A percentile compares a stretch with the other conserved stretches of the same genome.
Conservation (phyloP, 2,329 filamentous ascomycete genomes). For the Diaporthe caulivora region DNA sequence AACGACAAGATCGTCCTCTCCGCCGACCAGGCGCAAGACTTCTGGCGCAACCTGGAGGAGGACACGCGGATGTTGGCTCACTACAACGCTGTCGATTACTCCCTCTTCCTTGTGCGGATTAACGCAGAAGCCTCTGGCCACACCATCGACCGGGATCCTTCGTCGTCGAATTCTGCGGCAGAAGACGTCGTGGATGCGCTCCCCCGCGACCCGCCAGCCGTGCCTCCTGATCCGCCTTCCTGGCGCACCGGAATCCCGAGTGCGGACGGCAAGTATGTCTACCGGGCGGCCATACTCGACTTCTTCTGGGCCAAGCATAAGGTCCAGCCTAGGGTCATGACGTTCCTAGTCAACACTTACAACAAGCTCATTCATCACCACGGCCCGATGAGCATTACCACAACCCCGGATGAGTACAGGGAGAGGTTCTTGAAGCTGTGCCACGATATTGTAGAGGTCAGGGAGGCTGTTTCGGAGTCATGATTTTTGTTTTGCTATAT, state of each 20-base stretch:
- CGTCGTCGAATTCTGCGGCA: constrained; percentile 40
- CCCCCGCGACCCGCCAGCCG: constrained; percentile 49
- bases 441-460: constrained; percentile 54
- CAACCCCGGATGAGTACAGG: constrained; percentile 76
- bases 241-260: constrained; percentile 75
- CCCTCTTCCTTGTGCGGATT: constrained; percentile 75
- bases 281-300: constrained; percentile 76
- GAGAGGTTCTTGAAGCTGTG: constrained; percentile 65
- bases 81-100: constrained; percentile 80
- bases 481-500: background rate
- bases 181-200: constrained; percentile 43
- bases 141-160: constrained; percentile 39
- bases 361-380: constrained; percentile 71
- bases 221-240: constrained; percentile 52
- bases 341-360: constrained; percentile 72
- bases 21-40: constrained; percentile 64
- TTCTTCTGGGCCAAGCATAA: constrained; percentile 86
- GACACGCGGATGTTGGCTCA: constrained; percentile 74
- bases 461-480: background rate
- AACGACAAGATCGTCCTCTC: constrained; percentile 73
- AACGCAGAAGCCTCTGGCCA: constrained; percentile 31
- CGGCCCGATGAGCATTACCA: constrained; percentile 82
- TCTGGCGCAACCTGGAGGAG: constrained; percentile 66
- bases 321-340: constrained; percentile 74
- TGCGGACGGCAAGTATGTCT: constrained; percentile 74